A percentile compares a stretch with the other conserved stretches of the same genome.
Evolutionary conservation across 495 filamentous ascomycete genomes (phyloP).

Genomic region (Articulospora tetracladia): DNA sequence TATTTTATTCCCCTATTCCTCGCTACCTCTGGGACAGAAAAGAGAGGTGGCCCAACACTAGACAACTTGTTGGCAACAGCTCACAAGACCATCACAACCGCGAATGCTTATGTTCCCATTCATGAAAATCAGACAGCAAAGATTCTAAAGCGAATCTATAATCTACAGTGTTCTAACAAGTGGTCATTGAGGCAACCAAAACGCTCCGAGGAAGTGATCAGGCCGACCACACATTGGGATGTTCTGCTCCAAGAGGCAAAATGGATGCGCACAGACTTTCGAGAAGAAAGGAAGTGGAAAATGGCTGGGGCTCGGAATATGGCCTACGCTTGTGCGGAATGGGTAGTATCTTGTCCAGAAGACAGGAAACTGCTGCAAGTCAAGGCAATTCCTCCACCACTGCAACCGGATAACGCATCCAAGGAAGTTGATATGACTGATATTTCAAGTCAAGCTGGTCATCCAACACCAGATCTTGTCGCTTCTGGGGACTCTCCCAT

Average conservation of each 20-base stretch:
- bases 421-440: slow-evolving; percentile 24
- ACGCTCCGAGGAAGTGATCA: slow-evolving; percentile 70
- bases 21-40: slow-evolving; percentile 59
- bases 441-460: slow-evolving; percentile 30
- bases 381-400: slow-evolving; percentile 35
- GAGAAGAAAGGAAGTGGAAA: slow-evolving; percentile 93
- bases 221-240: slow-evolving; percentile 76
- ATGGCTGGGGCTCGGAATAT: slow-evolving; percentile 70
- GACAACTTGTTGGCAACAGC: slow-evolving; percentile 67
- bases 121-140: slow-evolving; percentile 81
- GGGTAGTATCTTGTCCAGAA: slow-evolving; percentile 57
- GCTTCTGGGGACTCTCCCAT: slow-evolving; percentile 50
- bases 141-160: slow-evolving; percentile 78
- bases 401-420: background rate
- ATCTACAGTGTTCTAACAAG: slow-evolving; percentile 79
- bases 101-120: slow-evolving; percentile 69
- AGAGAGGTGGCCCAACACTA: slow-evolving; percentile 56
- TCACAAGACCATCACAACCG: slow-evolving; percentile 77
- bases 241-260: slow-evolving; percentile 85
- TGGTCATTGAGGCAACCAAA: slow-evolving; percentile 90
- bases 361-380: slow-evolving; percentile 65
- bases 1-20: slow-evolving; percentile 80
- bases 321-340: slow-evolving; percentile 78
- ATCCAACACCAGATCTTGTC: slow-evolving; percentile 69
- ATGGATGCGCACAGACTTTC: slow-evolving; percentile 96